Conservation (phyloP, 73 alveolate genomes). For the Paramecium biaurelia region DNA sequence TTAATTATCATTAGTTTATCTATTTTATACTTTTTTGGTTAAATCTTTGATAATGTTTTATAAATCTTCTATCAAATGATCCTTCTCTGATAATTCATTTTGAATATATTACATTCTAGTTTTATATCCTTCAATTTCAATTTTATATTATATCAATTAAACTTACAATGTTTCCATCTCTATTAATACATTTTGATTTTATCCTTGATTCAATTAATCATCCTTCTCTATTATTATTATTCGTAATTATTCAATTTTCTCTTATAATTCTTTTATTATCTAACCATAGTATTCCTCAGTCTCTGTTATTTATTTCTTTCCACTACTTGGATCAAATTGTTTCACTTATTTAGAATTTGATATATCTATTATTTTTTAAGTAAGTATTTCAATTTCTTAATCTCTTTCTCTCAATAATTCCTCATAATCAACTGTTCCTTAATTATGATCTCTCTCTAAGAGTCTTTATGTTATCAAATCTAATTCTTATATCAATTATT, state of each 20-base stretch:
- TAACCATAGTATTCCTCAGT: conserved; percentile 12
- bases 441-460: background rate
- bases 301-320: background rate
- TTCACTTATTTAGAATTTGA: background rate
- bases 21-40: background rate
- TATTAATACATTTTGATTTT: background rate
- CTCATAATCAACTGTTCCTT: background rate
- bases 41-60: background rate
- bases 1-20: background rate
- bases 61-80: background rate
- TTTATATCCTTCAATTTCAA: background rate
- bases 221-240: background rate
- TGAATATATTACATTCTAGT: background rate
- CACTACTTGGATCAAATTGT: conserved; percentile 10
- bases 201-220: background rate
- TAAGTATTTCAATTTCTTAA: conserved; percentile 13
- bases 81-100: background rate
- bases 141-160: background rate
- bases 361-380: background rate
- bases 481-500: background rate
- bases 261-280: background rate
- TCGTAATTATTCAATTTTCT: background rate
- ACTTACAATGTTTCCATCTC: background rate
- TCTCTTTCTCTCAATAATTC: background rate
- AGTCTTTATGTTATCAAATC: conserved; percentile 11